These are phyloP conservation scores for Cercospora sp. DNA, from an alignment of 2,329 filamentous ascomycete species.

Conservation along the genomic window DNA sequence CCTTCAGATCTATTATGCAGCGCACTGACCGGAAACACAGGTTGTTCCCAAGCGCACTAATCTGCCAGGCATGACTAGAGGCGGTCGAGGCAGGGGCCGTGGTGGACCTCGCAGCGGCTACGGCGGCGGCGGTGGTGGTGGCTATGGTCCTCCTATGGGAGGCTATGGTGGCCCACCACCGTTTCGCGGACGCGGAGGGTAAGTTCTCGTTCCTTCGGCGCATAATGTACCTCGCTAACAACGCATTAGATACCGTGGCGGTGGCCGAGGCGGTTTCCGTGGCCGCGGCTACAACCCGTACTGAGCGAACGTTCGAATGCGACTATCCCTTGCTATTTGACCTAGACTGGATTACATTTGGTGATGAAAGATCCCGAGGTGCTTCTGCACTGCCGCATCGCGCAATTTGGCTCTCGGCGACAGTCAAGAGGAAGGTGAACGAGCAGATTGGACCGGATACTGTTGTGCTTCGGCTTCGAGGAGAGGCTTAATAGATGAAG, in stretches of 20 bases:
- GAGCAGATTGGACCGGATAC: conserved; percentile 4
- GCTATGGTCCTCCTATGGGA: conserved; percentile 41
- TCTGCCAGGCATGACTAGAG: conserved; percentile 85
- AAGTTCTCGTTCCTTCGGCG: background rate
- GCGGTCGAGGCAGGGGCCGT: conserved; percentile 52
- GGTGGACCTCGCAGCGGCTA: conserved; percentile 54
- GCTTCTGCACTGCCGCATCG: background rate
- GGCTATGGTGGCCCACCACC: conserved; percentile 19
- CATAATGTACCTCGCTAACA: conserved; percentile 9
- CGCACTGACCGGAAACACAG: conserved; percentile 47
- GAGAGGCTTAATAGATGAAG: conserved; percentile 21
- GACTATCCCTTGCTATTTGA: background rate
- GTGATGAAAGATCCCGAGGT: background rate
- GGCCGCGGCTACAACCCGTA: conserved; percentile 42
- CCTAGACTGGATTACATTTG: conserved; percentile 8
- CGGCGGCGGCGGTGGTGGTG: conserved; percentile 38
- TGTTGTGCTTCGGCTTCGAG: conserved; percentile 3
- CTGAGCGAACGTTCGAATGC: conserved; percentile 35
- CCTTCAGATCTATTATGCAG: background rate
- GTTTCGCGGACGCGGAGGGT: conserved; percentile 12
- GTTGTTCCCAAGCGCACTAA: conserved; percentile 94
- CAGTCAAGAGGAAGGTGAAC: conserved; percentile 1
- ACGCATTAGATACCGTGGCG: conserved; percentile 38
- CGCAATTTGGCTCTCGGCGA: background rate
- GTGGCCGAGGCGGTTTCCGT: conserved; percentile 35